Evolutionary conservation across 768 basidiomycete species (phyloP).

Genomic region (Rhizopogon salebrosus): DNA sequence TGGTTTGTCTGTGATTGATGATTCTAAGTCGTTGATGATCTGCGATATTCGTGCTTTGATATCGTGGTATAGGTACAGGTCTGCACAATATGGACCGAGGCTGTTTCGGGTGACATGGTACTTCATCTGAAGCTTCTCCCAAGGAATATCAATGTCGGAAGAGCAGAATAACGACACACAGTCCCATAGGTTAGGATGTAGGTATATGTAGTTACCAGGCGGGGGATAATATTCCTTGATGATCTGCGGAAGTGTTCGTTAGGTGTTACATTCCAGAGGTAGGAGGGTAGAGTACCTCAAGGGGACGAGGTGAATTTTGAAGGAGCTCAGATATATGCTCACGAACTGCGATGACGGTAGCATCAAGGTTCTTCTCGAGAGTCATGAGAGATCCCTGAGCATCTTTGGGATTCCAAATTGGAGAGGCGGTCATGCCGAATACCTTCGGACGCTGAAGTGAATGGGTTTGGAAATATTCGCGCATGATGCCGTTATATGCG

Average conservation of each 20-base stretch:
- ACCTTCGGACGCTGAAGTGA: conserved; percentile 59
- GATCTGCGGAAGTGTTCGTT: conserved; percentile 33
- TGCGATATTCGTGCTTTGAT: conserved; percentile 45
- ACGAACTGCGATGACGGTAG: conserved; percentile 71
- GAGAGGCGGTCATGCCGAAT: conserved; percentile 93
- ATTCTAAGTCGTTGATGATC: conserved; percentile 27
- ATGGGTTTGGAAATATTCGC: conserved; percentile 46
- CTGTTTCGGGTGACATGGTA: conserved; percentile 56
- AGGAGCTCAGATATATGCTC: conserved; percentile 63
- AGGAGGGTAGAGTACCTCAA: conserved; percentile 44
- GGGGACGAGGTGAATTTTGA: conserved; percentile 55
- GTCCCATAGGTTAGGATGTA: conserved; percentile 50
- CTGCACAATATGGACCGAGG: conserved; percentile 72
- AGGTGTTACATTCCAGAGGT: neutral
- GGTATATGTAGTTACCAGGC: conserved; percentile 49
- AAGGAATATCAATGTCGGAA: conserved; percentile 42
- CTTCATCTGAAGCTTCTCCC: conserved; percentile 56
- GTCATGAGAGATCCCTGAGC: conserved; percentile 55
- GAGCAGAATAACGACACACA: conserved; percentile 38
- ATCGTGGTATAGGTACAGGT: conserved; percentile 63
- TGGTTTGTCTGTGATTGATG: conserved; percentile 13
- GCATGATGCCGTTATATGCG: conserved; percentile 55
- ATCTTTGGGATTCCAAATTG: conserved; percentile 76
- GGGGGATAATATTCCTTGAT: conserved; percentile 53
- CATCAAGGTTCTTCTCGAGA: conserved; percentile 67